Evolutionary conservation across 139 green algal genomes (phyloP).

Genomic region (Closterium sp.): DNA sequence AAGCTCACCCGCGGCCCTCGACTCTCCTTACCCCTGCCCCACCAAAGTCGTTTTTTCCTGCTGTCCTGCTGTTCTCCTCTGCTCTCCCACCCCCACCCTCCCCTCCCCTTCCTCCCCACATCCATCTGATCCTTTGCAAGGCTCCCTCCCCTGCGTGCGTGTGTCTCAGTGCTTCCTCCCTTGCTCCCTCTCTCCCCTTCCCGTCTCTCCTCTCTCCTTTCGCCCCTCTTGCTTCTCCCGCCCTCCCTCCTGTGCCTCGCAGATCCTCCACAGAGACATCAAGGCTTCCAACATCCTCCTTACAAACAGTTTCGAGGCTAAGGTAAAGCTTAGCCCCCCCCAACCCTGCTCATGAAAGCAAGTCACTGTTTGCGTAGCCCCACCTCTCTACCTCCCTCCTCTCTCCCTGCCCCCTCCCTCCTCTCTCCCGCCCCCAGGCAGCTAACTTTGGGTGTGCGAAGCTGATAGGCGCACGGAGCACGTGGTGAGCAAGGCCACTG

Average conservation of each 20-base stretch:
- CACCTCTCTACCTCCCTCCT: no score
- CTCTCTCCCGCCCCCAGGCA: no score
- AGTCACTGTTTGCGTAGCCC: no score
- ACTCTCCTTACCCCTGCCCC: neutral
- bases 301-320: constrained; percentile 27
- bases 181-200: neutral
- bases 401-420: no score
- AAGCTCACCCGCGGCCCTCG: no score
- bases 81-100: neutral
- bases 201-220: neutral
- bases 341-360: no score
- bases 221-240: neutral
- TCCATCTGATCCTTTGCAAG: neutral
- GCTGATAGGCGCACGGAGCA: no score
- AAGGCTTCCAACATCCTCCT: constrained; percentile 39
- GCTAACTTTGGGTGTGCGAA: no score
- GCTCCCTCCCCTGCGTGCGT: no score
- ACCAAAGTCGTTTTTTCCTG: neutral
- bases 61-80: neutral
- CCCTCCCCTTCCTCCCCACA: neutral
- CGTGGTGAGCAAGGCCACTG: no score
- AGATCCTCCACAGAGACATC: constrained; percentile 23
- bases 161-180: no score
- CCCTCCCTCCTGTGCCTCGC: neutral
- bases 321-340: neutral